A percentile compares a stretch with the other conserved stretches of the same genome.
phyloP scores from a whole-genome alignment of 495 filamentous ascomycete genomes.

The Aspergillus nidulans region DNA sequence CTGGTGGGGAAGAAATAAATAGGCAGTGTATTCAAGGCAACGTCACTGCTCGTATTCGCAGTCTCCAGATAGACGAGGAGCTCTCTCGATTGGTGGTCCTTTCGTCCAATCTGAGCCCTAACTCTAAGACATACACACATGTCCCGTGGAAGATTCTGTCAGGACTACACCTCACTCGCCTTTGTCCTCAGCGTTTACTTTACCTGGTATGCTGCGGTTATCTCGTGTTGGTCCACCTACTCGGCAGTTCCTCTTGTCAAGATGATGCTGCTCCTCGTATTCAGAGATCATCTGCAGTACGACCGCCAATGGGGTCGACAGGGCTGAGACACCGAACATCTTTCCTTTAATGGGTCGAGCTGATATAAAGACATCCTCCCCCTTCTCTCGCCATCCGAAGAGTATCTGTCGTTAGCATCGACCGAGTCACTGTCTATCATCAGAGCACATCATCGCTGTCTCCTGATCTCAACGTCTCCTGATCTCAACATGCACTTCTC shows the following conservation, averaged over 20 bases:
- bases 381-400: neutral
- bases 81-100: neutral
- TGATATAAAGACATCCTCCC: neutral
- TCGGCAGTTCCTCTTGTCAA: neutral
- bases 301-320: conserved; percentile 1
- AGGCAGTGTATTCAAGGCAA: no score
- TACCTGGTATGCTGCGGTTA: no score
- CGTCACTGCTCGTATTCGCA: no score
- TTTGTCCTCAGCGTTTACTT: no score
- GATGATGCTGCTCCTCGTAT: conserved; percentile 17
- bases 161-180: no score
- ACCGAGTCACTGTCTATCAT: no score
- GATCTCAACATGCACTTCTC: conserved; percentile 14
- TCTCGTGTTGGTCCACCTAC: no score
- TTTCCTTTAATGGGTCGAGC: neutral
- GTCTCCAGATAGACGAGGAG: neutral
- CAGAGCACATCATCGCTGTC: neutral
- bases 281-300: conserved; percentile 17
- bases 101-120: neutral
- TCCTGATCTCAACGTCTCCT: neutral
- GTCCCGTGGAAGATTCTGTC: neutral
- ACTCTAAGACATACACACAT: neutral
- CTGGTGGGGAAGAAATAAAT: no score
- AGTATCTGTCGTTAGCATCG: neutral
- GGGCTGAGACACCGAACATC: conserved; percentile 8